Percentiles rank a stretch among this genome's conserved stretches.
phyloP scores from a whole-genome alignment of 805 yeast genomes.

The Komagataella kurtzmanii region DNA sequence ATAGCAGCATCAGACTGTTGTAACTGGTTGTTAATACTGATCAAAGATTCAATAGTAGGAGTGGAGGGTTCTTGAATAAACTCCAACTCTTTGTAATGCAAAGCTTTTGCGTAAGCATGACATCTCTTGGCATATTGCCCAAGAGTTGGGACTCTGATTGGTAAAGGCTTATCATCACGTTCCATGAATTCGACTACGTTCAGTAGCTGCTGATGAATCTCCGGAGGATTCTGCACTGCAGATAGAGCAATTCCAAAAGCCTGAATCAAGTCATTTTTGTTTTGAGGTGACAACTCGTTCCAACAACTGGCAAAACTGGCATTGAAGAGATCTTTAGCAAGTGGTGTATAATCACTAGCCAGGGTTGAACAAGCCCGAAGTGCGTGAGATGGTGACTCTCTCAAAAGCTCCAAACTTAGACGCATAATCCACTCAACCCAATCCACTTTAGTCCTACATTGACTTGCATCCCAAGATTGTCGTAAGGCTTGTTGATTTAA shows the following conservation, averaged over 20 bases:
- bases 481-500: slow-evolving; percentile 51
- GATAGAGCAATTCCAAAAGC: slow-evolving; percentile 79
- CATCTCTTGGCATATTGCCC: slow-evolving; percentile 91
- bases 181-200: slow-evolving; percentile 95
- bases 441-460: slow-evolving; percentile 82
- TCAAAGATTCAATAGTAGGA: slow-evolving; percentile 82
- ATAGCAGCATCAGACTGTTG: slow-evolving; percentile 98
- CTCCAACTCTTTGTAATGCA: slow-evolving; percentile 91
- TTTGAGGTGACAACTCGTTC: slow-evolving; percentile 80
- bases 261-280: slow-evolving; percentile 81
- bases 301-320: slow-evolving; percentile 94
- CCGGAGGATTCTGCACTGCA: slow-evolving; percentile 90
- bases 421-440: slow-evolving; percentile 98
- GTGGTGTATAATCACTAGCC: slow-evolving; percentile 76
- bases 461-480: slow-evolving; percentile 85
- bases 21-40: slow-evolving; percentile 83
- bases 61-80: slow-evolving; percentile 89
- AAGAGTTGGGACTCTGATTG: slow-evolving; percentile 77
- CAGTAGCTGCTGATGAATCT: slow-evolving; percentile 78
- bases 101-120: slow-evolving; percentile 95
- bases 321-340: slow-evolving; percentile 85
- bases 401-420: slow-evolving; percentile 70
- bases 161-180: slow-evolving; percentile 90
- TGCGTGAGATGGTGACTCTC: slow-evolving; percentile 91
- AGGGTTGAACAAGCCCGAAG: slow-evolving; percentile 83